Conservation (phyloP, 164 flowering plant genomes). For the Houttuynia cordata region DNA sequence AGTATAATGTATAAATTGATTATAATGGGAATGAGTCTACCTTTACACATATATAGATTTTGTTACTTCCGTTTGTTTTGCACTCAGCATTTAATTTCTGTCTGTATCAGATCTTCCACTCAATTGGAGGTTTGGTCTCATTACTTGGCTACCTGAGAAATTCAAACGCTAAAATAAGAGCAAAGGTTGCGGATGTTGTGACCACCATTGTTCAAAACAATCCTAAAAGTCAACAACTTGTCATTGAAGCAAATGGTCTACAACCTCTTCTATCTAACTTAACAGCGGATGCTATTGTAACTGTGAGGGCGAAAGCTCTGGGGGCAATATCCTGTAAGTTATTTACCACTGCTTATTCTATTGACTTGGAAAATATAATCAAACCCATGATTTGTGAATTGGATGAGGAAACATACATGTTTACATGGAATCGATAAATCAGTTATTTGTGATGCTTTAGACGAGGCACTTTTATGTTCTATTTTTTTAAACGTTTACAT, state of each 20-base stretch:
- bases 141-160: constrained; percentile 68
- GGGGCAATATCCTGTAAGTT: constrained; percentile 92
- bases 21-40: not conserved
- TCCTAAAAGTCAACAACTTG: constrained; percentile 80
- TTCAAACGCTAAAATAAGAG: constrained; percentile 66
- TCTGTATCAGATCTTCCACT: constrained; percentile 55
- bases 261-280: constrained; percentile 67
- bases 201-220: constrained; percentile 93
- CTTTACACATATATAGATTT: not conserved
- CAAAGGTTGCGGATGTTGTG: constrained; percentile 91
- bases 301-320: constrained; percentile 75
- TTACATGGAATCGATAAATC: too few relatives aligned
- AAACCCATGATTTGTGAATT: too few relatives aligned
- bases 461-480: too few relatives aligned
- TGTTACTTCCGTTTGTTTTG: not conserved
- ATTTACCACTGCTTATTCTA: not conserved
- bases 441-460: too few relatives aligned
- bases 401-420: too few relatives aligned
- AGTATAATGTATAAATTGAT: too few relatives aligned
- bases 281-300: constrained; percentile 68
- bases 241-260: constrained; percentile 95
- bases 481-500: not conserved
- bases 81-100: not conserved
- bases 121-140: constrained; percentile 87
- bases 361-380: too few relatives aligned